Percentiles rank a stretch among this genome's conserved stretches.
Conservation (phyloP, 495 filamentous ascomycete genomes). For the Daldinia decipiens region DNA sequence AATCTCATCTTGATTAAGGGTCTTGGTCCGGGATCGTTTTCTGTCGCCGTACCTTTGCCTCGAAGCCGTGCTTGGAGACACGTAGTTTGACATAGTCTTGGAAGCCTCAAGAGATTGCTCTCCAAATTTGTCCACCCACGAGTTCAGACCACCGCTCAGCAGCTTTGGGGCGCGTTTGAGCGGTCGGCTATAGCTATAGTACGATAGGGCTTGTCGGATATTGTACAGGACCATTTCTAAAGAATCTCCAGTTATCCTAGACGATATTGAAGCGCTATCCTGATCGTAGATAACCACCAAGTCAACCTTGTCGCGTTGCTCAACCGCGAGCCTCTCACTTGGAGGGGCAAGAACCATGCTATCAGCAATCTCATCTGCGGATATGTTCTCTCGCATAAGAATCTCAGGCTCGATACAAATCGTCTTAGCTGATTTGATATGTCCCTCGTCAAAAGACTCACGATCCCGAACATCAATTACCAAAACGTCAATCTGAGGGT, state of each 20-base stretch:
- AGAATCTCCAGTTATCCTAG: constrained; percentile 53
- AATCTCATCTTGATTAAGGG: constrained; percentile 50
- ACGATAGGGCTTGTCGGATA: constrained; percentile 80
- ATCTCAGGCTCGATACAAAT: constrained; percentile 92
- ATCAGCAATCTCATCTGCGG: constrained; percentile 84
- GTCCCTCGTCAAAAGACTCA: constrained; percentile 84
- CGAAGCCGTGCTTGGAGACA: constrained; percentile 31
- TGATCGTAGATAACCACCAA: constrained; percentile 92
- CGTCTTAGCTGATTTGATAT: constrained; percentile 81
- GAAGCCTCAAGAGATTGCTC: constrained; percentile 66
- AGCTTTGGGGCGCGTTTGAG: constrained; percentile 77
- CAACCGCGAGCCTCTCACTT: constrained; percentile 76
- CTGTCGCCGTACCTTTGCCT: constrained; percentile 21
- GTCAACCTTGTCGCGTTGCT: constrained; percentile 81
- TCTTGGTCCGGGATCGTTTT: constrained; percentile 33
- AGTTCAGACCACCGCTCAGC: constrained; percentile 81
- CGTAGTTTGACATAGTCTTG: constrained; percentile 39
- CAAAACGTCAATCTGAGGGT: constrained; percentile 67
- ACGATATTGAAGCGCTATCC: constrained; percentile 60
- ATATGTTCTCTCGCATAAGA: constrained; percentile 75
- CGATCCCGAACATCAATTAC: constrained; percentile 88
- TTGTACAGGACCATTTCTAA: constrained; percentile 70
- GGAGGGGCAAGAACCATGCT: constrained; percentile 82
- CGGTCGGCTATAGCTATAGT: constrained; percentile 78
- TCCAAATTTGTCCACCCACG: constrained; percentile 85